These are phyloP conservation scores for Ephemerocybe angulata DNA, from an alignment of 768 basidiomycete species.

Conservation along the genomic window DNA sequence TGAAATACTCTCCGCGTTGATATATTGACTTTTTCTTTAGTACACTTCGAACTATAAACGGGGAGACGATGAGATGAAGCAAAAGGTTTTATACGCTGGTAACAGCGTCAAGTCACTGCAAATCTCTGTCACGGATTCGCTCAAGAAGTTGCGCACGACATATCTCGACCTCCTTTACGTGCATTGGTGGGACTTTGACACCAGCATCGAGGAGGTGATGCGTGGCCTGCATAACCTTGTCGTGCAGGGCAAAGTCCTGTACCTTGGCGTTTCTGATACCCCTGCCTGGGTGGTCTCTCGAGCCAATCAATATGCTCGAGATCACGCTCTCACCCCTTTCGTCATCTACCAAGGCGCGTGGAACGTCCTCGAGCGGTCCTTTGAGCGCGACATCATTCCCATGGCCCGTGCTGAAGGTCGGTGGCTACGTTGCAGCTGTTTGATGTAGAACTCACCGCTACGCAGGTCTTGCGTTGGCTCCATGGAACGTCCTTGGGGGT, in stretches of 20 bases:
- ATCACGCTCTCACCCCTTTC: slow-evolving; percentile 49
- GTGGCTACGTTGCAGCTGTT: neutral
- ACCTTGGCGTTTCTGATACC: slow-evolving; percentile 38
- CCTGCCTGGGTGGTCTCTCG: slow-evolving; percentile 49
- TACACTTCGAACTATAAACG: slow-evolving; percentile 27
- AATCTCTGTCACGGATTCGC: slow-evolving; percentile 33
- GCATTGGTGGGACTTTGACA: slow-evolving; percentile 50
- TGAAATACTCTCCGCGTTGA: neutral
- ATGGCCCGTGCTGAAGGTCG: slow-evolving; percentile 40
- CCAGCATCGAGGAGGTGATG: slow-evolving; percentile 56
- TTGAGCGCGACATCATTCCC: slow-evolving; percentile 54
- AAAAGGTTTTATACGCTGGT: slow-evolving; percentile 32
- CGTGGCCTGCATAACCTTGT: slow-evolving; percentile 49
- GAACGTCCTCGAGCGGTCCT: slow-evolving; percentile 41
- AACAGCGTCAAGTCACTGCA: slow-evolving; percentile 42
- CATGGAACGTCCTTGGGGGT: slow-evolving; percentile 29
- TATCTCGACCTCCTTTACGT: slow-evolving; percentile 37
- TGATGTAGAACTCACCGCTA: neutral
- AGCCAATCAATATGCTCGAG: slow-evolving; percentile 48
- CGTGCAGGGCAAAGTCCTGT: slow-evolving; percentile 46
- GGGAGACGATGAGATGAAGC: slow-evolving; percentile 19
- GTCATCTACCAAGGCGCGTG: slow-evolving; percentile 49
- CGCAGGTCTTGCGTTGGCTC: slow-evolving; percentile 30
- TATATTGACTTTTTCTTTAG: slow-evolving; percentile 8
- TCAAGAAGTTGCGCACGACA: slow-evolving; percentile 39